Conservation (phyloP, 1,284 basidiomycete species). For the Vanrija pseudolonga region DNA sequence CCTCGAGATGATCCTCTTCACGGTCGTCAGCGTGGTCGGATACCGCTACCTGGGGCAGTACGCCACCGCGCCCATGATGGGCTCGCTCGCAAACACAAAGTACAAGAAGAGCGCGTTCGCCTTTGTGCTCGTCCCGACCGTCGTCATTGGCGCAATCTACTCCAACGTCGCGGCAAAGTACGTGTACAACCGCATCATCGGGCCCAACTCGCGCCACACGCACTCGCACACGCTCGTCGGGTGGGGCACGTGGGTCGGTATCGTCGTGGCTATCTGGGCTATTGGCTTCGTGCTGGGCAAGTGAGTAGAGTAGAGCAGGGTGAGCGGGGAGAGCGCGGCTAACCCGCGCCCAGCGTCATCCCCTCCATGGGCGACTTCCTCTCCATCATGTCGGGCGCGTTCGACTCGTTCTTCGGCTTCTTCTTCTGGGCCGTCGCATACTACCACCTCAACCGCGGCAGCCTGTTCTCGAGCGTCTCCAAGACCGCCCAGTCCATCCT, state of each 20-base stretch:
- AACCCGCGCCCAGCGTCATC: conserved; percentile 17
- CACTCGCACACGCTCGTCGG: conserved; percentile 58
- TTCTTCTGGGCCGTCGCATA: conserved; percentile 53
- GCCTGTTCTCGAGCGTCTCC: conserved; percentile 29
- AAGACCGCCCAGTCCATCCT: conserved; percentile 33
- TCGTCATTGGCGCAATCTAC: conserved; percentile 45
- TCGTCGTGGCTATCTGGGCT: conserved; percentile 59
- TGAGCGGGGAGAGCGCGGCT: not conserved
- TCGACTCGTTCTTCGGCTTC: conserved; percentile 43
- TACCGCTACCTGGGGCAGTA: conserved; percentile 53
- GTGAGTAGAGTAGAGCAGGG: conserved; percentile 22
- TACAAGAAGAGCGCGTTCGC: conserved; percentile 54
- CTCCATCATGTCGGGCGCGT: conserved; percentile 43
- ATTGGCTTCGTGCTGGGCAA: conserved; percentile 61
- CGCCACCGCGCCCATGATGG: conserved; percentile 45
- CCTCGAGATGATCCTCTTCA: conserved; percentile 60
- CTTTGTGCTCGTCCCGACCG: conserved; percentile 41
- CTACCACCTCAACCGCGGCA: conserved; percentile 48
- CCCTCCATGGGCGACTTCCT: conserved; percentile 54
- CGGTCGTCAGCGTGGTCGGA: conserved; percentile 60
- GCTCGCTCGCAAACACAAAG: conserved; percentile 48
- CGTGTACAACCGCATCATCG: conserved; percentile 47
- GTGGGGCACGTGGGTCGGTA: conserved; percentile 59
- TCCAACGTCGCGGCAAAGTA: conserved; percentile 42
- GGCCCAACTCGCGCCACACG: conserved; percentile 52